Conservation (phyloP, 768 basidiomycete genomes). For the Psilocybe azurescens region DNA sequence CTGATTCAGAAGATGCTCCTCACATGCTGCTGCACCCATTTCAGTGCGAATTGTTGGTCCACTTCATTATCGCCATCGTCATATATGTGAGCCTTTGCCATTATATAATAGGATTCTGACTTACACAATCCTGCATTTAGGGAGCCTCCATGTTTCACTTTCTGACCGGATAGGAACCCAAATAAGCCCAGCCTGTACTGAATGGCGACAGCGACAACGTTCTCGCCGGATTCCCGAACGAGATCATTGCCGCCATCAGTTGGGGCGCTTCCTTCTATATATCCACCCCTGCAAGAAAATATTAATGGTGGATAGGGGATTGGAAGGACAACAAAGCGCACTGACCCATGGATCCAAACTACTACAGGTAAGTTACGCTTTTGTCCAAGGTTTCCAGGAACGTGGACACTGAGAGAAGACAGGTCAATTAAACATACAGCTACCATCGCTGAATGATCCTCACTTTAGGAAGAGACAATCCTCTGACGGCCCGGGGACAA, state of each 20-base stretch:
- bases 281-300: constrained; percentile 30
- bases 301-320: background rate
- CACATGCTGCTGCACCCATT: constrained; percentile 49
- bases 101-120: constrained; percentile 12
- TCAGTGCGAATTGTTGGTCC: constrained; percentile 47
- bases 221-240: constrained; percentile 37
- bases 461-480: constrained; percentile 50
- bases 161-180: constrained; percentile 49
- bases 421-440: background rate
- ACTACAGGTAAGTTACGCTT: constrained; percentile 39
- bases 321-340: background rate
- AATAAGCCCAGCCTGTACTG: constrained; percentile 51
- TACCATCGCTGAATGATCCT: background rate
- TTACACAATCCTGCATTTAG: constrained; percentile 56
- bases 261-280: constrained; percentile 33
- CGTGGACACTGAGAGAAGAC: constrained; percentile 33
- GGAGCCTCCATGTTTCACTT: constrained; percentile 45
- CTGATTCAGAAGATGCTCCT: background rate
- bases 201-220: constrained; percentile 41
- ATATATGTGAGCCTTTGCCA: too few species aligned
- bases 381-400: constrained; percentile 35
- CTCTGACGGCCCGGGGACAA: constrained; percentile 28
- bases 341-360: constrained; percentile 50
- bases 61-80: constrained; percentile 25
- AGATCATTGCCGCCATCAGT: constrained; percentile 35